Evolutionary conservation across 2,329 filamentous ascomycete genomes (phyloP).

Genomic region (Pseudopithomyces maydicus): DNA sequence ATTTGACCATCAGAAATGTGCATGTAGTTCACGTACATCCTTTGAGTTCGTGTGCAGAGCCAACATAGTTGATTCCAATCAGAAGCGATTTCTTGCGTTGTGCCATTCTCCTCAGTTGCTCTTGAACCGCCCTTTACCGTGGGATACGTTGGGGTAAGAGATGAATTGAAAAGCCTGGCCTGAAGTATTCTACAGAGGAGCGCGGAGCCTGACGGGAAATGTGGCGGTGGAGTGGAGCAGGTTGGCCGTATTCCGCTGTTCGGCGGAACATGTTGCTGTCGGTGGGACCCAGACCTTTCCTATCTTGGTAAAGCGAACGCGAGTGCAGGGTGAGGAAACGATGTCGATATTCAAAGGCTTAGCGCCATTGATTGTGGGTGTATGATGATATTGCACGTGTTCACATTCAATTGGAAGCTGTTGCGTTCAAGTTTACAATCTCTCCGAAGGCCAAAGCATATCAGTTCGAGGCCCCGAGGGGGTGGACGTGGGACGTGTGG

Average conservation of each 20-base stretch:
- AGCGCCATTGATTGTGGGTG: neutral
- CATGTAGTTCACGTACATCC: conserved; percentile 42
- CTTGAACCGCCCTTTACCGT: no score
- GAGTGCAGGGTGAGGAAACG: neutral
- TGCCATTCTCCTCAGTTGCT: conserved; percentile 6
- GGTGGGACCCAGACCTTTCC: neutral
- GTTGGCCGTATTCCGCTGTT: neutral
- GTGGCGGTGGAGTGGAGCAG: neutral
- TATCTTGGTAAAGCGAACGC: neutral
- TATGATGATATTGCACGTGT: neutral
- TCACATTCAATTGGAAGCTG: no score
- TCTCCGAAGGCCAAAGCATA: no score
- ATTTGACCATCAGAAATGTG: neutral
- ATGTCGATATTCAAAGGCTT: neutral
- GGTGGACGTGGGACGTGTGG: neutral
- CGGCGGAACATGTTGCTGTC: neutral
- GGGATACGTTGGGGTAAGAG: no score
- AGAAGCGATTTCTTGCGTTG: conserved; percentile 54
- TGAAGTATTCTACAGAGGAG: neutral
- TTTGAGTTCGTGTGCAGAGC: conserved; percentile 49
- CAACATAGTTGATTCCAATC: conserved; percentile 60
- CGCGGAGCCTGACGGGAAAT: neutral
- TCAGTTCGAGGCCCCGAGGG: no score
- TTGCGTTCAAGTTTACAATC: no score
- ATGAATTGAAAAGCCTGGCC: no score